phyloP scores from a whole-genome alignment of 345 rosid species.

The Fremontodendron californicum region DNA sequence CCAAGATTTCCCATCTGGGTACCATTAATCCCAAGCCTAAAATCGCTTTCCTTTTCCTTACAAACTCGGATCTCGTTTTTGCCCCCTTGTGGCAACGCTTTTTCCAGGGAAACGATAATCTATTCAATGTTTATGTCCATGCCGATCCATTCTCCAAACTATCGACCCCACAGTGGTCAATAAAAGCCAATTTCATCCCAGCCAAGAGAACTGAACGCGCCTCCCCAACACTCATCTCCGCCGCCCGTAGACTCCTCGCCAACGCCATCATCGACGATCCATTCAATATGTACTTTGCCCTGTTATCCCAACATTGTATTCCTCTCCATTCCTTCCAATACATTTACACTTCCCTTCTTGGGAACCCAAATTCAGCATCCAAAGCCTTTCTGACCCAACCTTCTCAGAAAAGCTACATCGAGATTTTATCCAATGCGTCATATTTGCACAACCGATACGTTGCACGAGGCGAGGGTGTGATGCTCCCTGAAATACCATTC shows the following conservation, averaged over 20 bases:
- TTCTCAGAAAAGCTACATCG: slow-evolving; percentile 56
- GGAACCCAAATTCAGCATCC: slow-evolving; percentile 21
- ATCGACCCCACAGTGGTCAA: slow-evolving; percentile 19
- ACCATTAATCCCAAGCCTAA: slow-evolving; percentile 47
- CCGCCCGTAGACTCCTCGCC: slow-evolving; percentile 71
- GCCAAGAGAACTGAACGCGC: slow-evolving; percentile 60
- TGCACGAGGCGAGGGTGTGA: slow-evolving; percentile 54
- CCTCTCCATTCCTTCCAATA: slow-evolving; percentile 77
- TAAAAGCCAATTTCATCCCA: slow-evolving; percentile 51
- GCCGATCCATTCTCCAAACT: slow-evolving; percentile 55
- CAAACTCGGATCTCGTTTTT: slow-evolving; percentile 76
- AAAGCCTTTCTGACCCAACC: slow-evolving; percentile 35
- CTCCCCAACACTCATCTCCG: slow-evolving; percentile 68
- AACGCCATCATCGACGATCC: slow-evolving; percentile 79
- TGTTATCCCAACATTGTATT: slow-evolving; percentile 71
- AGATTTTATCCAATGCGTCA: slow-evolving; percentile 59
- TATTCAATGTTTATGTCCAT: slow-evolving; percentile 76
- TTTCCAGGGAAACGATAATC: slow-evolving; percentile 46
- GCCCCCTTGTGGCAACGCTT: slow-evolving; percentile 75
- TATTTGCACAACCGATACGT: slow-evolving; percentile 54
- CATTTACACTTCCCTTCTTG: slow-evolving; percentile 57
- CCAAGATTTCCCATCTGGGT: slow-evolving; percentile 35
- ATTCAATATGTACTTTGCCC: slow-evolving; percentile 67
- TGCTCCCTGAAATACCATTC: slow-evolving; percentile 68
- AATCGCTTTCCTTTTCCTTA: slow-evolving; percentile 90